These are phyloP conservation scores for Mortierella sp. DNA, from an alignment of 371 early-diverging fungal genomes.

Conservation along the genomic window DNA sequence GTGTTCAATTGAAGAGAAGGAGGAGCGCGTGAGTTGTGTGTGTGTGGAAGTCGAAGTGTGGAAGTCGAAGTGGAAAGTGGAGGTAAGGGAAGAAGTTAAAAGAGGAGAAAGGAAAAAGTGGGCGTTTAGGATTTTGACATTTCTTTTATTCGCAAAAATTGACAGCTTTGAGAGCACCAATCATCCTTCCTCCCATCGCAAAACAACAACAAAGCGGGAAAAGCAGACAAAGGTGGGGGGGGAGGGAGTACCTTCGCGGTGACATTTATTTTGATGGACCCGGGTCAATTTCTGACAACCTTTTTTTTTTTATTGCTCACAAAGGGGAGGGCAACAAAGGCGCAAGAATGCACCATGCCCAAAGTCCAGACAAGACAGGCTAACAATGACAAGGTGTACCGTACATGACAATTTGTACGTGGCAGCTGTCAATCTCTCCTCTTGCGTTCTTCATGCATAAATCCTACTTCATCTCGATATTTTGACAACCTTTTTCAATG, in stretches of 20 bases:
- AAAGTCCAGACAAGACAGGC: not conserved
- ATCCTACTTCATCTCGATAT: not conserved
- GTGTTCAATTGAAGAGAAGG: not conserved
- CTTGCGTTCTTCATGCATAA: not conserved
- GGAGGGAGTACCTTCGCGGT: slow-evolving; percentile 26
- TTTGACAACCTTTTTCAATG: slow-evolving; percentile 15
- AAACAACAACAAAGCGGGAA: not conserved
- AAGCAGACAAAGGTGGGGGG: not conserved
- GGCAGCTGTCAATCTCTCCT: not conserved
- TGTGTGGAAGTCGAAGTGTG: slow-evolving; percentile 1
- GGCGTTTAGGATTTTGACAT: not conserved
- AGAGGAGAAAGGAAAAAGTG: not conserved
- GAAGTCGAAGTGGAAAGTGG: not conserved
- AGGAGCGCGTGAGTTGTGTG: not conserved
- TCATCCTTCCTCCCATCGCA: too few relatives aligned
- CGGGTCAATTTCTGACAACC: slow-evolving; percentile 37
- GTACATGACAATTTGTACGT: not conserved
- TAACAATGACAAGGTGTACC: not conserved
- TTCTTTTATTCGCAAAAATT: slow-evolving; percentile 3
- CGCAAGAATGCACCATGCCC: not conserved
- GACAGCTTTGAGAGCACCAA: not conserved
- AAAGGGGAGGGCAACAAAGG: not conserved
- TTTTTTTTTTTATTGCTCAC: slow-evolving; percentile 16
- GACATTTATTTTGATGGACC: slow-evolving; percentile 16
- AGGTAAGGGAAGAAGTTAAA: not conserved